Percentiles rank a stretch among this genome's conserved stretches.
phyloP scores from a whole-genome alignment of 2,329 filamentous ascomycete species.

The Chalaropsis thielavioides region DNA sequence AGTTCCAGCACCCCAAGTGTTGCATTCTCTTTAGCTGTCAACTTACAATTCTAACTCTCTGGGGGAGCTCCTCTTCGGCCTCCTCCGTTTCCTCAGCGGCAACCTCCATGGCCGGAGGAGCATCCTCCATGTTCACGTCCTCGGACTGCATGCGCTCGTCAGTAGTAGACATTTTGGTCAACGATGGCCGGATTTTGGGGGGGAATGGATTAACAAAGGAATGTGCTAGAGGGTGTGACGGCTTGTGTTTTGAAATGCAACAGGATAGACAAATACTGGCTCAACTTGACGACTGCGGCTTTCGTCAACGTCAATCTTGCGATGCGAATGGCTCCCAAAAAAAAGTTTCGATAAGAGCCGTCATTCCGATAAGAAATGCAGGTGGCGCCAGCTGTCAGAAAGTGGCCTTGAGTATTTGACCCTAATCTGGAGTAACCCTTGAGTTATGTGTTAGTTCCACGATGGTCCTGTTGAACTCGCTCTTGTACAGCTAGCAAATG shows the following conservation, averaged over 20 bases:
- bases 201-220: neutral
- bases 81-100: slow-evolving; percentile 26
- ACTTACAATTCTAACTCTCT: slow-evolving; percentile 47
- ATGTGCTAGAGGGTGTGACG: neutral
- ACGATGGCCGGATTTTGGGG: neutral
- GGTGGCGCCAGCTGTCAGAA: neutral
- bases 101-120: slow-evolving; percentile 25
- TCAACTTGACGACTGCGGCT: neutral
- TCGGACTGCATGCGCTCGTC: slow-evolving; percentile 15
- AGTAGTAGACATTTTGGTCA: slow-evolving; percentile 11
- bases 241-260: neutral
- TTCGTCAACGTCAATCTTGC: neutral
- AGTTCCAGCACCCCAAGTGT: neutral
- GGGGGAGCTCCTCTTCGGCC: slow-evolving; percentile 34
- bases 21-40: neutral
- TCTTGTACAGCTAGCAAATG: neutral
- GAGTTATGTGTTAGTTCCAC: neutral
- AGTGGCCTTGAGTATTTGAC: neutral
- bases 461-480: neutral
- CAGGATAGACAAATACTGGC: neutral
- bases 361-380: neutral
- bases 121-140: slow-evolving; percentile 34
- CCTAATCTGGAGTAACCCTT: neutral
- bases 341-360: slow-evolving; percentile 3
- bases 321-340: slow-evolving; percentile 1